These are phyloP conservation scores for Talaromyces sp. DNA, from an alignment of 2,329 filamentous ascomycete species.

Conservation along the genomic window DNA sequence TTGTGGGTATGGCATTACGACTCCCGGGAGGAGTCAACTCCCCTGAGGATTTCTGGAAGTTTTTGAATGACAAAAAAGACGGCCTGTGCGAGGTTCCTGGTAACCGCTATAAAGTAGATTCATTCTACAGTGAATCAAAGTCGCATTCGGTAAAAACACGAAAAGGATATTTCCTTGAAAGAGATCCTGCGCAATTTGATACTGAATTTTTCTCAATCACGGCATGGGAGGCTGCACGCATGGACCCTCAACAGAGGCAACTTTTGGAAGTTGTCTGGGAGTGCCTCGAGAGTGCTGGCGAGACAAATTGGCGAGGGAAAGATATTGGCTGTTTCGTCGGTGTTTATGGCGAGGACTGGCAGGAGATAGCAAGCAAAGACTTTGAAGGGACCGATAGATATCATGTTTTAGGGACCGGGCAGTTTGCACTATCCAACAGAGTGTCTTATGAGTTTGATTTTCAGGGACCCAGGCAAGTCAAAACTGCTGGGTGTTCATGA, in stretches of 20 bases:
- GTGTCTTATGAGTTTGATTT: conserved; percentile 30
- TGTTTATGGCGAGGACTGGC: conserved; percentile 30
- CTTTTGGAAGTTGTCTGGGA: conserved; percentile 32
- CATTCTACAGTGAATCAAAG: conserved; percentile 22
- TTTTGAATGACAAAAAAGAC: conserved; percentile 16
- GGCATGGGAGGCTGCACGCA: conserved; percentile 18
- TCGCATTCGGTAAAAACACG: neutral
- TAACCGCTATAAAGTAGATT: conserved; percentile 26
- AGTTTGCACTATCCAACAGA: conserved; percentile 28
- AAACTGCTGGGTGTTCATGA: no score
- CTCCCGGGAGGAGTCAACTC: conserved; percentile 17
- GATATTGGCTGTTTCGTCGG: conserved; percentile 33
- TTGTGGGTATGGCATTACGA: conserved; percentile 18
- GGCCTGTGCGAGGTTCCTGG: conserved; percentile 19
- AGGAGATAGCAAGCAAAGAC: conserved; percentile 24
- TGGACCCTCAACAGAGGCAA: conserved; percentile 33
- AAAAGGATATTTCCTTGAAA: neutral
- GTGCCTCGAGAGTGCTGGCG: conserved; percentile 26
- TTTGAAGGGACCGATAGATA: conserved; percentile 16
- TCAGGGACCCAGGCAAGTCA: conserved; percentile 22
- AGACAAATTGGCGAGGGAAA: conserved; percentile 32
- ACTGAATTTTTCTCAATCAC: conserved; percentile 27
- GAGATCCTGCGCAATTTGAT: conserved; percentile 22
- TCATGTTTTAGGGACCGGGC: conserved; percentile 17
- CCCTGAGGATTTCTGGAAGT: conserved; percentile 15